Base-by-base conservation (phyloP, 2,329 filamentous ascomycete species). In the Ophiostoma triangulosporum region DNA sequence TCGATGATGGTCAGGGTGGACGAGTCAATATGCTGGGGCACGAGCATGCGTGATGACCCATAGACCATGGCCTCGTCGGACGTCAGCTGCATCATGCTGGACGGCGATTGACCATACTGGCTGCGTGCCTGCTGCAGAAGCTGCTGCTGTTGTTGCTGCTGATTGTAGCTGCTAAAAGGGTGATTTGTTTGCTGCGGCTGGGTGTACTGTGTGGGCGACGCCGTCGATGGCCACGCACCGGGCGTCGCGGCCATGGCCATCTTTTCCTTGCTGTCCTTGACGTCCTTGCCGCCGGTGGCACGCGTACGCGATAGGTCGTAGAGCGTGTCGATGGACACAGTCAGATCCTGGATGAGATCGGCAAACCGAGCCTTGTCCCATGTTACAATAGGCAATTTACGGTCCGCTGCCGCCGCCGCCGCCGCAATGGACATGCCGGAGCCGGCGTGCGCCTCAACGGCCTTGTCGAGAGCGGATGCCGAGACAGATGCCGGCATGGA, bases 341-440 rank as follows among this genome's bases (percentile, higher is more conserved):
- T 89, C 58, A 90, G 70, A 61, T 90, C 85, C 57, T 77, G 76
- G 36, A 89, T 77, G 14, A 90, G 71, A 61, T 88, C 84, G 61
- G 86, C 80, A 60, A 90, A 89, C 53, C 83, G 77, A n/a, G 71
- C 70, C 64, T 83, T 84, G 67, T 88, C 81, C 74, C 80, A 86
- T 38, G 76, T 73, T 48, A 83, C 75, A 58, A 81, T 64, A 0
- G 75, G 70, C 5, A 69, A 66, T 63, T 83, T 83, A 50, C 49
- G 49, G 52, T 54, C 53, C 1, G 40, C 40, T 8, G 40, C 40
- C 1, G 40, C 40, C 0, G 40, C 43, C 3, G 33, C 51, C 1
- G 43, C 27, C 5, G 27, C 32, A 12, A 36, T 53, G 15, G 31
- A 46, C 33, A 38, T 48, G 14, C 48, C 52, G 7, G 46, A 24